Base-by-base conservation (phyloP, 2,329 filamentous ascomycete species). In the Plenodomus tracheiphilus region DNA sequence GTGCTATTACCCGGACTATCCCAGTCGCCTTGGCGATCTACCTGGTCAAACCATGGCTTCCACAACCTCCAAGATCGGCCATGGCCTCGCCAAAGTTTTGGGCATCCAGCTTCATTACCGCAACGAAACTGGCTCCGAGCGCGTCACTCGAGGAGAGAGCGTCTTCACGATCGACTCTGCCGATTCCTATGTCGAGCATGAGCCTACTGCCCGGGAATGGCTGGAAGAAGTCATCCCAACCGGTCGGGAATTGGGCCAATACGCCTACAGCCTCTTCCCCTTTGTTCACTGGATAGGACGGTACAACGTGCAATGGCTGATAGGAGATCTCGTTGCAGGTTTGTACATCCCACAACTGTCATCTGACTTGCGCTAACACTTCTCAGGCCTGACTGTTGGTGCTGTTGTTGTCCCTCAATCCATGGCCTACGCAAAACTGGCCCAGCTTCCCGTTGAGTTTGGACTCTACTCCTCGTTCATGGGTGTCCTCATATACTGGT, bases 401-500 rank as follows among this genome's bases (percentile, higher is more conserved):
- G 80, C 85, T 37, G 88, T 91, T 25, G 91, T 97, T 30, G 89
- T 97, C 8, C 93, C 93, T 4, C 93, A 97, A 70, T 87, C 90
- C 59, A 97, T 97, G 93, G 92, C 93, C 1, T 97, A 97, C 73
- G 91, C 93, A 17, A 81, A 86, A 55, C 81, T 97, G 19, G 93
- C 93, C 36, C 81, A 86, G 50, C 81, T 97, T 17, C 79, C 83
- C 1, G 83, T 87, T 8, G 81, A 97, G 68, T 97, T 87, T 63
- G 93, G 94, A 47, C 81, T 97, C 1, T 96, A 96, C 74, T 94
- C 93, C 0, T 97, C 93, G 0, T 97, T 99, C 71, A 95, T 97
- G 85, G 94, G 94, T 42, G 91, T 96, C 2, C 72, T 96, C 53
- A 81, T 96, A 54, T 99, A 99, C 75, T 97, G 93, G 93, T 89